Evolutionary conservation across 768 basidiomycete species (phyloP), one percentile per base, ranked within the genome.

Genomic region (Mrakia blollopis): DNA sequence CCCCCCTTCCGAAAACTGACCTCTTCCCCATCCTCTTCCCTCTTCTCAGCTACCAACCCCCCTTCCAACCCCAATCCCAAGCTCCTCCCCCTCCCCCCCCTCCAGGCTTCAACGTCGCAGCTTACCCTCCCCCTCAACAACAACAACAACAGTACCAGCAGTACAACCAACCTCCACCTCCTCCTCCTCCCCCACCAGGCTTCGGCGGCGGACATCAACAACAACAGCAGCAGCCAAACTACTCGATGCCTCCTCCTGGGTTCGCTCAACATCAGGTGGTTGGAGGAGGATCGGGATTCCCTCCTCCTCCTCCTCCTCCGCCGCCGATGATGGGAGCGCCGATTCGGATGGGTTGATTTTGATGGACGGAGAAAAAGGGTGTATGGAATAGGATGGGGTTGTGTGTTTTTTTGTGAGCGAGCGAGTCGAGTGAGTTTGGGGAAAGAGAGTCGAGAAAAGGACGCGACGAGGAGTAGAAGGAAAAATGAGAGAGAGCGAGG

Each of bases 231-330:
- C 47, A 50, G 30, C 47, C 54, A 18, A 50, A 72, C 30, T 72
- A 72, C 72, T 72, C 72, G 25, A 52, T 72, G 35, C 72, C 72
- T 30, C 72, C 72, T 30, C 72, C 72, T 35, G 72, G 72, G 52
- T 72, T 54, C 54, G 52, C 60, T 54, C 54, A 50, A 50, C 14
- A 50, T 18, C 47, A 18, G 47, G 18, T 18, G 16, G 68, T 25
- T 25, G 30, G 25, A 50, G 13, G 39, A n/a, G 68, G 25, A 41
- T 4, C 30, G 52, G 60, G 60, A 13, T 35, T 50, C 35, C 28
- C 72, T 21, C 50, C 47, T 54, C 72, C 70, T 25, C 70, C 72
- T 8, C 72, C 72, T 2, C 72, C 72, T 13, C 72, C 72, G 52
- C 72, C 72, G 4, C 65, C 65, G 6, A 32, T 35, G 6, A n/a